Conservation (phyloP, 495 filamentous ascomycete species). For the Penicillium flavigenum region DNA sequence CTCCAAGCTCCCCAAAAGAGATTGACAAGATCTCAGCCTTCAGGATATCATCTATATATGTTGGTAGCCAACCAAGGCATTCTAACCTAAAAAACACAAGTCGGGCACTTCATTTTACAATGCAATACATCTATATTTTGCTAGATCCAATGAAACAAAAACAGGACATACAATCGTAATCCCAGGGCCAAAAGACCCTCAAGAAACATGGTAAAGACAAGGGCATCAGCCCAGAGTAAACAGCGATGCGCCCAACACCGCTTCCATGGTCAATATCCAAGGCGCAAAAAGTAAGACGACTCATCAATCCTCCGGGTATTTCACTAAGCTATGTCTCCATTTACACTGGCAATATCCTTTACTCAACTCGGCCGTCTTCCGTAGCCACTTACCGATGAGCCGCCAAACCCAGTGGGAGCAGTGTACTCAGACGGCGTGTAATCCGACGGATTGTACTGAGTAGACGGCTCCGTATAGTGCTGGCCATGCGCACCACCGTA, state of each 20-base stretch:
- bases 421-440: conserved; percentile 29
- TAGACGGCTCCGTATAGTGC: conserved; percentile 28
- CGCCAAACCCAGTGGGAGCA: conserved; percentile 4
- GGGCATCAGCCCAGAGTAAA: conserved; percentile 18
- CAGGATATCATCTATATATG: background rate
- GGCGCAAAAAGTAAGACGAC: conserved; percentile 25
- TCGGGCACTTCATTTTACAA: background rate
- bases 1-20: background rate
- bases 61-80: background rate
- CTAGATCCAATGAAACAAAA: conserved; percentile 17
- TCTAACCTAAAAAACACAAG: background rate
- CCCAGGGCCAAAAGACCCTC: background rate
- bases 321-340: conserved; percentile 19
- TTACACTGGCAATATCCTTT: background rate
- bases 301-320: conserved; percentile 27
- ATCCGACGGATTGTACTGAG: conserved; percentile 13
- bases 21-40: background rate
- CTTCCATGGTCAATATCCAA: conserved; percentile 39
- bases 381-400: conserved; percentile 25
- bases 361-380: conserved; percentile 10
- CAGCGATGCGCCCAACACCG: conserved; percentile 40
- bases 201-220: conserved; percentile 15
- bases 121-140: conserved; percentile 18
- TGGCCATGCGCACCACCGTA: conserved; percentile 49
- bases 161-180: conserved; percentile 20